Percentiles rank a stretch among this genome's conserved stretches.
phyloP scores from a whole-genome alignment of 495 filamentous ascomycete species.

The Aspergillus carlsbadensis region DNA sequence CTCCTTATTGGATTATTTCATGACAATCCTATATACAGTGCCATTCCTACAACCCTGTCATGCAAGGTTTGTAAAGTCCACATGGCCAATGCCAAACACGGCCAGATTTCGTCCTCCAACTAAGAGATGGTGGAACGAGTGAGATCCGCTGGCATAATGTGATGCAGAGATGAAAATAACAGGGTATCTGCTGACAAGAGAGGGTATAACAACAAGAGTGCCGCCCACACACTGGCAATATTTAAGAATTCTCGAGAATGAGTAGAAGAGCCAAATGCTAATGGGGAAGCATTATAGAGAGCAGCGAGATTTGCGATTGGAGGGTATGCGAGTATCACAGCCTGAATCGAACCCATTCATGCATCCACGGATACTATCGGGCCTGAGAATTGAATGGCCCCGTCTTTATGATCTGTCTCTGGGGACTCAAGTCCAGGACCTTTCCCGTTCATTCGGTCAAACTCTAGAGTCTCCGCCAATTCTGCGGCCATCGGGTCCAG shows the following conservation, averaged over 20 bases:
- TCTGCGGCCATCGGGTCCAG: constrained; percentile 50
- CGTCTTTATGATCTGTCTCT: constrained; percentile 29
- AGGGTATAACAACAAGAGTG: not conserved
- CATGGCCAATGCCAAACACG: not conserved
- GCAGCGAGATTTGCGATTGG: not conserved
- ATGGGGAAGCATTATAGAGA: not conserved
- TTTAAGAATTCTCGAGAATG: constrained; percentile 8
- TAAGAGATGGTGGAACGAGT: not conserved
- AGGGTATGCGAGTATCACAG: not conserved
- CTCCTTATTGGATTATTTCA: not conserved
- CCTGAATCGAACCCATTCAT: constrained; percentile 7
- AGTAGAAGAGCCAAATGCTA: not conserved
- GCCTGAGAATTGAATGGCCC: constrained; percentile 25
- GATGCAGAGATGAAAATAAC: not conserved
- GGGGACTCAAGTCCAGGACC: constrained; percentile 28
- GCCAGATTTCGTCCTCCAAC: not conserved
- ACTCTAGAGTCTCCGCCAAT: constrained; percentile 46
- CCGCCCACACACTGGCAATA: not conserved
- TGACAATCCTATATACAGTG: constrained; percentile 4
- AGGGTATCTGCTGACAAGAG: constrained; percentile 9
- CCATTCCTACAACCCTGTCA: not conserved
- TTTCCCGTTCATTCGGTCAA: constrained; percentile 45
- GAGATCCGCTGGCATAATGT: not conserved
- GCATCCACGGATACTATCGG: constrained; percentile 38
- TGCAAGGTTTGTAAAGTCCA: not conserved